phyloP scores from a whole-genome alignment of 805 yeast species.

The Teunomyces funiuensis region DNA sequence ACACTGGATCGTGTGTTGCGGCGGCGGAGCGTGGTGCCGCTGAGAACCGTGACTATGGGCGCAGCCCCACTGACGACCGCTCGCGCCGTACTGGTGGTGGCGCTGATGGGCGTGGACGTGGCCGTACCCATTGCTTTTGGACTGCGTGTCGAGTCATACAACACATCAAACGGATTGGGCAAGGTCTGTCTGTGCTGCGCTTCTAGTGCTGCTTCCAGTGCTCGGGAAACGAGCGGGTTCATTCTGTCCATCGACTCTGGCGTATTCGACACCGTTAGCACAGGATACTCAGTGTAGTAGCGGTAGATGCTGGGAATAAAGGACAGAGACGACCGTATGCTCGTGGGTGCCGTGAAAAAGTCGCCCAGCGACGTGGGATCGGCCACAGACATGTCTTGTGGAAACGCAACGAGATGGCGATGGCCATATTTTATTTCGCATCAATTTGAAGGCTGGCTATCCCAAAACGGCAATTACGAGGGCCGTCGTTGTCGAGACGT shows the following conservation, averaged over 20 bases:
- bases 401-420: no score
- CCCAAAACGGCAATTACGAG: slow-evolving; percentile 1
- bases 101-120: no score
- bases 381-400: slow-evolving; percentile 4
- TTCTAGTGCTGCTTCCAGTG: no score
- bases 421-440: slow-evolving; percentile 1
- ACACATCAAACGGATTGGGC: slow-evolving; percentile 30
- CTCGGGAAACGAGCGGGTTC: not conserved
- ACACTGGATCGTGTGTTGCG: not conserved
- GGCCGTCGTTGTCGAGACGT: not conserved
- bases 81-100: not conserved
- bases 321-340: slow-evolving; percentile 4
- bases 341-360: slow-evolving; percentile 13
- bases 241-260: not conserved
- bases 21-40: not conserved
- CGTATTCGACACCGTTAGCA: not conserved
- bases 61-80: slow-evolving; percentile 5
- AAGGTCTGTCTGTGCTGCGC: slow-evolving; percentile 6
- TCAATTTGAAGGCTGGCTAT: slow-evolving; percentile 10
- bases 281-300: slow-evolving; percentile 2
- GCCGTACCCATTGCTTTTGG: no score
- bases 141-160: slow-evolving; percentile 21
- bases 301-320: slow-evolving; percentile 8
- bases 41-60: slow-evolving; percentile 27
- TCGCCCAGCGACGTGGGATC: slow-evolving; percentile 13